Evolutionary conservation across 176 grass and related monocot genomes (phyloP).

Genomic region (Musa acuminata): DNA sequence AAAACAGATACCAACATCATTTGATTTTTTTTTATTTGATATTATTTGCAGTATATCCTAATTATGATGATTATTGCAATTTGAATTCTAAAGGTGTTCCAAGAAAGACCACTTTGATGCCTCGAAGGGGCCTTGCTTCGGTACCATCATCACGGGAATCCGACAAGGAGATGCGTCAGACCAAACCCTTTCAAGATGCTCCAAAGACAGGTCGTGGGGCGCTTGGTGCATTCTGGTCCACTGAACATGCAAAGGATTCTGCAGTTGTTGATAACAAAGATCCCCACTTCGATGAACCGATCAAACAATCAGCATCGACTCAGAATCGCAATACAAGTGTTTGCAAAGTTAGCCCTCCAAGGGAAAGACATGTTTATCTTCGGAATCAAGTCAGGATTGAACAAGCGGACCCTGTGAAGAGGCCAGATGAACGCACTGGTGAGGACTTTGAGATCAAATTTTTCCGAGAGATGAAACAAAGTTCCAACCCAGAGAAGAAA

Average conservation of each 20-base stretch:
- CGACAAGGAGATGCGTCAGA: slow-evolving; percentile 7
- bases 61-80: neutral
- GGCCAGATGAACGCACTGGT: slow-evolving; percentile 4
- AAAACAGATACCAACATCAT: neutral
- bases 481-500: slow-evolving; percentile 40
- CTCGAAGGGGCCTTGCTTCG: slow-evolving; percentile 34
- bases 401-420: slow-evolving; percentile 10
- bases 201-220: slow-evolving; percentile 26
- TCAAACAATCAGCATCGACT: slow-evolving; percentile 22
- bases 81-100: slow-evolving; percentile 25
- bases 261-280: slow-evolving; percentile 39
- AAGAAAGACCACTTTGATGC: slow-evolving; percentile 16
- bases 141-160: slow-evolving; percentile 30
- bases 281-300: slow-evolving; percentile 37
- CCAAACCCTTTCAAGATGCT: slow-evolving; percentile 21
- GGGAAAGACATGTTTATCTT: slow-evolving; percentile 1
- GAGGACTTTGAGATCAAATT: slow-evolving; percentile 76
- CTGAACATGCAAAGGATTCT: slow-evolving; percentile 66
- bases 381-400: neutral
- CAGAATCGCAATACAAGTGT: slow-evolving; percentile 24
- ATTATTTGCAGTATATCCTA: neutral
- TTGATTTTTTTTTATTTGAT: neutral
- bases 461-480: slow-evolving; percentile 60
- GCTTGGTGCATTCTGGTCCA: slow-evolving; percentile 89
- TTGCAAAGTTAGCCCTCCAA: slow-evolving; percentile 13